Conservation (phyloP, 2,329 filamentous ascomycete species). For the Achaetomium macrosporum region DNA sequence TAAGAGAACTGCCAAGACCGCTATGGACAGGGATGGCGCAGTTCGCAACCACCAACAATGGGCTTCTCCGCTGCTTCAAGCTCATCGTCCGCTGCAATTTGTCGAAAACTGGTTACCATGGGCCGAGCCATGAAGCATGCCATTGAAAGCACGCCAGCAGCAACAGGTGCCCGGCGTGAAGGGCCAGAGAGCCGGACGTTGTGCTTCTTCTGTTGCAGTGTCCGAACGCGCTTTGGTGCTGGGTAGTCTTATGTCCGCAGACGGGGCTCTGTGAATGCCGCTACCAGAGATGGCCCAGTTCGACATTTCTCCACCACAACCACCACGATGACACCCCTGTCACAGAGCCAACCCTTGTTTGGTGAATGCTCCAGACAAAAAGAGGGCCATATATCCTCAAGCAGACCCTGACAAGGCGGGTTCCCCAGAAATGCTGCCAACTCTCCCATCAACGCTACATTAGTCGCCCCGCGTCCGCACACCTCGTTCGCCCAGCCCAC, state of each 20-base stretch:
- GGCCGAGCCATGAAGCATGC: conserved; percentile 2
- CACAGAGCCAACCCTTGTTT: conserved; percentile 21
- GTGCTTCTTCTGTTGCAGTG: conserved; percentile 1
- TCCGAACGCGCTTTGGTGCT: conserved; percentile 10
- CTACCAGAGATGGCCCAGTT: conserved; percentile 16
- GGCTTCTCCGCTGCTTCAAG: conserved; percentile 19
- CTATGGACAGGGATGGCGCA: conserved; percentile 25
- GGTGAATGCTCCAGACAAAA: conserved; percentile 15
- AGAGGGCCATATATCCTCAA: conserved; percentile 26
- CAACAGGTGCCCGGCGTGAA: not conserved
- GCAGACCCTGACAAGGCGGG: conserved; percentile 20
- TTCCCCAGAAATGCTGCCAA: conserved; percentile 23
- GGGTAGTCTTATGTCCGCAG: not conserved
- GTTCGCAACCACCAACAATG: conserved; percentile 17
- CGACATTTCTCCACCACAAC: conserved; percentile 8
- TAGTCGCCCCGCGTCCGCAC: conserved; percentile 17
- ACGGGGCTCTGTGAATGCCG: conserved; percentile 9
- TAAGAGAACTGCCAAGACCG: conserved; percentile 21
- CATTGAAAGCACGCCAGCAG: conserved; percentile 1
- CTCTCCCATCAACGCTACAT: conserved; percentile 13
- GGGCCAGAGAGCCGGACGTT: conserved; percentile 1
- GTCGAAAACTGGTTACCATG: conserved; percentile 7
- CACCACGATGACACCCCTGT: conserved; percentile 24
- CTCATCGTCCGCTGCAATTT: conserved; percentile 14
- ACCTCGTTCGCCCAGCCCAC: conserved; percentile 16